Percentiles rank a stretch among this genome's conserved stretches.
Conservation (phyloP, 176 grass and related monocot genomes). For the Oryza longistaminata region DNA sequence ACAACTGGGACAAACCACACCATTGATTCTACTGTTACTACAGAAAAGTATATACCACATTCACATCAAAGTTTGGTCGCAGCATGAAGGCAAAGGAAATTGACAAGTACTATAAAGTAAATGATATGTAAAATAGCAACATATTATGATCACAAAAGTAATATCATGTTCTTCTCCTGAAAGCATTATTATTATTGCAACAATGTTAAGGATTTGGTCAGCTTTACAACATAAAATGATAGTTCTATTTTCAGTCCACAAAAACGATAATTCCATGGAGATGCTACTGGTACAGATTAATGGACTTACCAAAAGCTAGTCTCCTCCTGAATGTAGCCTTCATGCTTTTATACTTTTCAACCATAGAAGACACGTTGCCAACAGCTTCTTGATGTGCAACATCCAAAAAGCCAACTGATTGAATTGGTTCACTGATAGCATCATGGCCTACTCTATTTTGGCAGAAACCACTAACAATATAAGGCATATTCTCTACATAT, state of each 20-base stretch:
- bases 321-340: slow-evolving; percentile 83
- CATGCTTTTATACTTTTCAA: slow-evolving; percentile 89
- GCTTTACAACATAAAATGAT: slow-evolving; percentile 3
- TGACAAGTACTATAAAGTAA: slow-evolving; percentile 13
- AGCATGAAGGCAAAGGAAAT: not conserved
- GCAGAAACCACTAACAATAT: slow-evolving; percentile 84
- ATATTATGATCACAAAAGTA: slow-evolving; percentile 13
- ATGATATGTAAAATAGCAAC: slow-evolving; percentile 16
- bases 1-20: not conserved
- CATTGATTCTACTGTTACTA: slow-evolving; percentile 7
- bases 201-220: slow-evolving; percentile 6
- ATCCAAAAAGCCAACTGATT: slow-evolving; percentile 54
- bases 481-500: slow-evolving; percentile 87
- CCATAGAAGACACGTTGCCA: slow-evolving; percentile 80
- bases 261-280: not conserved
- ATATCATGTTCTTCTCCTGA: not conserved
- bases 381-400: slow-evolving; percentile 53
- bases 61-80: slow-evolving; percentile 20
- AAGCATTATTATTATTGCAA: not conserved
- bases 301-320: slow-evolving; percentile 83
- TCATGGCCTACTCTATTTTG: slow-evolving; percentile 65
- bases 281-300: slow-evolving; percentile 14
- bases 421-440: slow-evolving; percentile 53
- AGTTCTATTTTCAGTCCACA: too few species aligned
- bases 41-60: slow-evolving; percentile 12